Evolutionary conservation across 495 filamentous ascomycete genomes (phyloP).

Genomic region (Peziza echinospora): DNA sequence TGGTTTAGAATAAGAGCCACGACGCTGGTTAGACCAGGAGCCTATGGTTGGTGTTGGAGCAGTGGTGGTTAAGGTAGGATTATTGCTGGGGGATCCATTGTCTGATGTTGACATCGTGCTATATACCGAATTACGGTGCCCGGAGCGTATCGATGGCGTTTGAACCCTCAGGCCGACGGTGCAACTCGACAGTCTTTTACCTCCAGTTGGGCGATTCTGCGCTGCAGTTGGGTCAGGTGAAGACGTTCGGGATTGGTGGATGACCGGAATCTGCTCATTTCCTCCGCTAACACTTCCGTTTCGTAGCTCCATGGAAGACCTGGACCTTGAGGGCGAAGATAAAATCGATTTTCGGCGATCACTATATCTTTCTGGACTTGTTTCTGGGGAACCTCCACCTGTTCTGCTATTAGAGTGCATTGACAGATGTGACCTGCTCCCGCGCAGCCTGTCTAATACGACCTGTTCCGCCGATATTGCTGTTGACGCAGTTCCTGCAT

Average conservation of each 20-base stretch:
- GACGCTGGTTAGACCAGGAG: constrained; percentile 8
- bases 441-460: constrained; percentile 12
- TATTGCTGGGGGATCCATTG: constrained; percentile 7
- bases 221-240: constrained; percentile 11
- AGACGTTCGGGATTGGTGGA: constrained; percentile 6
- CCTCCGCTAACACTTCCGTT: too few species aligned
- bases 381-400: constrained; percentile 15
- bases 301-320: constrained; percentile 18
- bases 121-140: constrained; percentile 5
- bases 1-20: constrained; percentile 6
- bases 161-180: constrained; percentile 13
- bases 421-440: constrained; percentile 9
- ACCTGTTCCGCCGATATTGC: constrained; percentile 14
- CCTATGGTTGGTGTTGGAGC: constrained; percentile 6
- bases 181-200: constrained; percentile 9
- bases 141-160: constrained; percentile 10
- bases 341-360: constrained; percentile 9
- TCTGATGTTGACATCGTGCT: constrained; percentile 2
- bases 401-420: constrained; percentile 12
- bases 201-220: constrained; percentile 14
- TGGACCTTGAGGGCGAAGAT: constrained; percentile 10
- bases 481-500: constrained; percentile 16
- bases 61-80: constrained; percentile 9
- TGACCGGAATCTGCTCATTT: too few species aligned
- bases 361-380: constrained; percentile 16